Evolutionary conservation across 306 rosid genomes (phyloP).

Genomic region (Trifolium repens): DNA sequence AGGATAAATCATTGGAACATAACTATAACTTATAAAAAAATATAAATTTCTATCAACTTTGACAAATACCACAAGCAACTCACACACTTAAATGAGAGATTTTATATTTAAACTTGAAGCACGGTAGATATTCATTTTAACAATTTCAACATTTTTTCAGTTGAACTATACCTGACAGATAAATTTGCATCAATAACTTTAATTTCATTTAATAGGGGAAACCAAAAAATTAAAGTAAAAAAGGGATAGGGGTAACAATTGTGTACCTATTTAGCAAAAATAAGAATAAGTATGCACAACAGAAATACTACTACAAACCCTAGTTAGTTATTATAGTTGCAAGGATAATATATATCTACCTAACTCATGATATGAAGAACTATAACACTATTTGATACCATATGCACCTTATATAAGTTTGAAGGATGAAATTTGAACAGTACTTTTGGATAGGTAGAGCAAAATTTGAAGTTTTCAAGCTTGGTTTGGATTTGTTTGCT

Average conservation of each 20-base stretch:
- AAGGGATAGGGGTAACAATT: background rate
- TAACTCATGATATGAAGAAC: slow-evolving; percentile 36
- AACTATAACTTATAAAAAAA: background rate
- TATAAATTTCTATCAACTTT: slow-evolving; percentile 3
- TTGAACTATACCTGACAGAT: too few relatives aligned
- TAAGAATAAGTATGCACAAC: background rate
- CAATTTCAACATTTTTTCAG: too few relatives aligned
- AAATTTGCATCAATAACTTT: too few relatives aligned
- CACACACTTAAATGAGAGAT: too few relatives aligned
- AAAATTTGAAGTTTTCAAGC: slow-evolving; percentile 38
- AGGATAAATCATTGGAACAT: slow-evolving; percentile 8
- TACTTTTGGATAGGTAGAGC: slow-evolving; percentile 24
- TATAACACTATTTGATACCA: background rate
- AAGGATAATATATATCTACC: slow-evolving; percentile 5
- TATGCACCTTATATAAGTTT: slow-evolving; percentile 16
- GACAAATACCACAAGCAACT: too few relatives aligned
- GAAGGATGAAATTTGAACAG: slow-evolving; percentile 33
- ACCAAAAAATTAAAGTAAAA: background rate
- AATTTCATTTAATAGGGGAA: slow-evolving; percentile 12
- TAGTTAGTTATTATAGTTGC: slow-evolving; percentile 38
- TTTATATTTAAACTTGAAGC: too few relatives aligned
- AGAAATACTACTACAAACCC: slow-evolving; percentile 41
- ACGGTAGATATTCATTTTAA: too few relatives aligned
- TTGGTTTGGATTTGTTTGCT: slow-evolving; percentile 35
- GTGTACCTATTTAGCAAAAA: slow-evolving; percentile 8